Conservation (phyloP, 2,329 filamentous ascomycete species). For the Fusarium tjaetaba region DNA sequence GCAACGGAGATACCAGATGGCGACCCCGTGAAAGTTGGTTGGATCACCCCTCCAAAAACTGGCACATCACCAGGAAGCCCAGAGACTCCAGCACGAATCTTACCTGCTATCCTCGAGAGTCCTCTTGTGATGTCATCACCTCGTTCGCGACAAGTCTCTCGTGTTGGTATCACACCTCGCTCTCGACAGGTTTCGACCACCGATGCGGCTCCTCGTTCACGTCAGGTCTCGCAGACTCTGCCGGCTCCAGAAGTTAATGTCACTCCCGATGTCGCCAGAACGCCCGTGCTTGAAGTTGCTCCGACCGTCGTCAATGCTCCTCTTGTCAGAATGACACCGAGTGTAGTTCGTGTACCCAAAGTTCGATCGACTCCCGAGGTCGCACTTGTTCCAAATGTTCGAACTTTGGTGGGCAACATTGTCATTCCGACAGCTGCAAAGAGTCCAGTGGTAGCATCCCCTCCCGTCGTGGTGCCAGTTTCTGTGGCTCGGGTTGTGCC, state of each 20-base stretch:
- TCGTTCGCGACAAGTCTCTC: conserved; percentile 30
- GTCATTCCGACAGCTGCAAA: neutral
- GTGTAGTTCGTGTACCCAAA: conserved; percentile 5
- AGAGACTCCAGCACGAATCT: conserved; percentile 9
- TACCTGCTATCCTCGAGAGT: conserved; percentile 32
- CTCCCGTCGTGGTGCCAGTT: neutral
- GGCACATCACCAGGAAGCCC: neutral
- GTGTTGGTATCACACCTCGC: neutral
- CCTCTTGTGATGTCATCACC: conserved; percentile 22
- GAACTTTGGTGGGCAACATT: neutral
- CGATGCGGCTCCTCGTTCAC: conserved; percentile 12
- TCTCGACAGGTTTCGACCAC: conserved; percentile 23
- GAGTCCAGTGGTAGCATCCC: neutral
- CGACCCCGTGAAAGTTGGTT: conserved; percentile 16
- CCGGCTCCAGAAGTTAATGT: conserved; percentile 8
- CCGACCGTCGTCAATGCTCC: neutral
- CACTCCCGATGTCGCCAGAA: neutral
- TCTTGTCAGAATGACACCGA: neutral
- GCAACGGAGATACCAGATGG: neutral
- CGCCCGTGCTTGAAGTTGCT: neutral
- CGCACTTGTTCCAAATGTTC: neutral
- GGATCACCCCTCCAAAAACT: neutral
- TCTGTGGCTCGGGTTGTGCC: conserved; percentile 10
- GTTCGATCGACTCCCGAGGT: neutral
- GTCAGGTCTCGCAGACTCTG: conserved; percentile 26